phyloP scores from a whole-genome alignment of 768 basidiomycete genomes.

The Kwoniella botswanensis region DNA sequence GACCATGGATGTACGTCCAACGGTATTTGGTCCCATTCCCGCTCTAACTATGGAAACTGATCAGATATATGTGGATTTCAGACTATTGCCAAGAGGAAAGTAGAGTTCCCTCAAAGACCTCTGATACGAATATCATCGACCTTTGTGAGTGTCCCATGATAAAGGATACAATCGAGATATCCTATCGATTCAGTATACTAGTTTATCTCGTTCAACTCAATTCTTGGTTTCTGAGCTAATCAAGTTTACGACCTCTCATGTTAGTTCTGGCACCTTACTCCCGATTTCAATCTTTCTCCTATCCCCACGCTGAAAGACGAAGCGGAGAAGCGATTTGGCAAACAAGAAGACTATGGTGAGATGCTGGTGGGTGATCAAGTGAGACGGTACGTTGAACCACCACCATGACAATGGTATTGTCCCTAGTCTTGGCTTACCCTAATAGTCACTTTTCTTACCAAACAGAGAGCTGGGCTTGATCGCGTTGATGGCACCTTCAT shows the following conservation, averaged over 20 bases:
- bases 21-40: too few species aligned
- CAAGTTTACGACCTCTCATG: background rate
- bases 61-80: background rate
- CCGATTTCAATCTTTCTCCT: conserved; percentile 76
- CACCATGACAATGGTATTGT: background rate
- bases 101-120: conserved; percentile 73
- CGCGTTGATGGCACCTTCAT: conserved; percentile 43
- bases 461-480: conserved; percentile 55
- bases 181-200: background rate
- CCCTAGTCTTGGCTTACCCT: background rate
- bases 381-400: conserved; percentile 58
- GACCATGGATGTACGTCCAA: conserved; percentile 68
- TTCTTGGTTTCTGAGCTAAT: background rate
- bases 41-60: too few species aligned
- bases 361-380: conserved; percentile 93
- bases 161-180: too few species aligned
- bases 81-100: conserved; percentile 66
- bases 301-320: conserved; percentile 65
- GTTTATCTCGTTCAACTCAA: background rate
- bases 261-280: conserved; percentile 86
- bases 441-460: background rate
- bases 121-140: conserved; percentile 94
- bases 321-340: conserved; percentile 61
- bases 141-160: conserved; percentile 60
- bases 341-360: conserved; percentile 65